A percentile compares a stretch with the other conserved stretches of the same genome.
Conservation (phyloP, 73 alveolate genomes). For the Paramecium octaurelia region DNA sequence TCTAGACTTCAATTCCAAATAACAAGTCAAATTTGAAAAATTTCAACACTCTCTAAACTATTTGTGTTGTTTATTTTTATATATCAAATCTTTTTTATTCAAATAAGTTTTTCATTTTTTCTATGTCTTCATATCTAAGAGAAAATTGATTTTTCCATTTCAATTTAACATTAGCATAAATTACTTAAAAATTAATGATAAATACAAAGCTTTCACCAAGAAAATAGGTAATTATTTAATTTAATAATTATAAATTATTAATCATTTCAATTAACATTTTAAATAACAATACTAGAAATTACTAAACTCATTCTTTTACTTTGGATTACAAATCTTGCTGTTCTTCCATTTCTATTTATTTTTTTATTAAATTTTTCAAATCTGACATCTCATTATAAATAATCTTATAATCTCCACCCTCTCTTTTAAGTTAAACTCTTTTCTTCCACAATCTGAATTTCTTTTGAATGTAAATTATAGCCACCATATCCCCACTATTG, state of each 20-base stretch:
- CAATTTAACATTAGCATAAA: neutral
- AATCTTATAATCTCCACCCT: conserved; percentile 18
- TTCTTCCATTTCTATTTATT: conserved; percentile 23
- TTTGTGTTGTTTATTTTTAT: too few species aligned
- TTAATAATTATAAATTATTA: neutral
- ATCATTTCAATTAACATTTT: neutral
- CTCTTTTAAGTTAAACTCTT: conserved; percentile 20
- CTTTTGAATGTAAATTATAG: neutral
- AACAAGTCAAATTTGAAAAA: neutral
- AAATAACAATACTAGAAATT: neutral
- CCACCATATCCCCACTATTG: conserved; percentile 54
- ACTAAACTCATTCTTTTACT: neutral
- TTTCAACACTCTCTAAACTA: too few species aligned
- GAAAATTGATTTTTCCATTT: neutral
- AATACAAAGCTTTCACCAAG: too few species aligned
- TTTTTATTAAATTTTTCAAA: conserved; percentile 1
- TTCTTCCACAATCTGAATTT: conserved; percentile 39
- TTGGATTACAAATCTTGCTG: neutral
- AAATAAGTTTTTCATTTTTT: neutral
- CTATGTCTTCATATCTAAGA: neutral
- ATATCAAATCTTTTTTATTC: neutral
- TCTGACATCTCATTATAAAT: conserved; percentile 39
- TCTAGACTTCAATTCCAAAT: neutral
- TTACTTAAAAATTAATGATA: neutral
- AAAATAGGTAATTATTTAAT: too few species aligned